Evolutionary conservation across 2,329 filamentous ascomycete species (phyloP).

Genomic region (Arthroderma uncinatum): DNA sequence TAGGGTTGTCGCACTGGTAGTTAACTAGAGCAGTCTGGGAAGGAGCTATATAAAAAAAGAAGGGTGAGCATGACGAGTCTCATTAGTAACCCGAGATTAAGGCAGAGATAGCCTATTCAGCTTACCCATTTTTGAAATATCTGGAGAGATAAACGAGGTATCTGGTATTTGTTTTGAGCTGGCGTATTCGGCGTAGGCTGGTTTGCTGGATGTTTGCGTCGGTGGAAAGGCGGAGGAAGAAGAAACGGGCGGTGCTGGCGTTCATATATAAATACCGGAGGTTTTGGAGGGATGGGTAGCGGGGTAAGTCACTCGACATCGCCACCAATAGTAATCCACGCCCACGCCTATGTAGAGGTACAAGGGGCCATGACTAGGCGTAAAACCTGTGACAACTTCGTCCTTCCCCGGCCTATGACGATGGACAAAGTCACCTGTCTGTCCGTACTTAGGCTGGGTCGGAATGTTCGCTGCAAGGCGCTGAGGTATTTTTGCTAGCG

Average conservation of each 20-base stretch:
- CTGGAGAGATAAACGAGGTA: neutral
- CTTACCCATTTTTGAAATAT: neutral
- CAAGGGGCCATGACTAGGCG: neutral
- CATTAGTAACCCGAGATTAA: neutral
- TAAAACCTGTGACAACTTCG: neutral
- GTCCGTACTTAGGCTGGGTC: too few relatives aligned
- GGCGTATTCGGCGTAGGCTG: neutral
- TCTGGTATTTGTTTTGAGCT: neutral
- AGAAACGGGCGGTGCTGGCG: neutral
- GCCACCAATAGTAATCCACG: neutral
- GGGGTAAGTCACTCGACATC: neutral
- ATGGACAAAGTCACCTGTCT: too few relatives aligned
- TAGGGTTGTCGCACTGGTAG: slow-evolving; percentile 23
- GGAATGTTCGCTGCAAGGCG: neutral
- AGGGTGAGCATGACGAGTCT: neutral
- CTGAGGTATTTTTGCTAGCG: too few relatives aligned
- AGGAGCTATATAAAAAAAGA: too few relatives aligned
- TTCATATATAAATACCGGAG: neutral
- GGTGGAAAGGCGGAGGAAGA: neutral
- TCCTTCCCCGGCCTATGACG: neutral
- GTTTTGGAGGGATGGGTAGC: neutral
- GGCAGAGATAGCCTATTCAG: neutral
- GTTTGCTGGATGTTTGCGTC: neutral
- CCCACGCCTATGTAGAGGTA: neutral
- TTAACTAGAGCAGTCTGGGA: too few relatives aligned